phyloP scores from a whole-genome alignment of 2,329 filamentous ascomycete genomes.

The Gaeumannomyces tritici region DNA sequence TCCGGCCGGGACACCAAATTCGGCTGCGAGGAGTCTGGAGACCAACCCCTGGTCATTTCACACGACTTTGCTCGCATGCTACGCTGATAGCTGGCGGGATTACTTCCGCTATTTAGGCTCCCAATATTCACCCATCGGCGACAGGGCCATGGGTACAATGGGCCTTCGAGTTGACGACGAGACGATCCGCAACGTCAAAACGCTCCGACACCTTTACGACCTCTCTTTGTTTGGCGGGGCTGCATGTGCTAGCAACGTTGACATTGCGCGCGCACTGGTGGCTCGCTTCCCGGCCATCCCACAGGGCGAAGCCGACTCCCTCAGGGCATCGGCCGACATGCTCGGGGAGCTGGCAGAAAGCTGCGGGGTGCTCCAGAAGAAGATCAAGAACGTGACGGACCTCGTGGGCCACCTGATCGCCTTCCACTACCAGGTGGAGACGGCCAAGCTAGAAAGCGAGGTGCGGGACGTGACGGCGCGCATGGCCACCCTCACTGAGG shows the following conservation, averaged over 20 bases:
- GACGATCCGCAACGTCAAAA: slow-evolving; percentile 4
- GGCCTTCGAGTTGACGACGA: slow-evolving; percentile 1
- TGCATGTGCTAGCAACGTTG: background rate
- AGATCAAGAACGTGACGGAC: background rate
- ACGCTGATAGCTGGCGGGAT: slow-evolving; percentile 7
- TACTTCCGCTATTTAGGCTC: slow-evolving; percentile 8
- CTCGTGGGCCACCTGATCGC: background rate
- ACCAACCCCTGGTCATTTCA: slow-evolving; percentile 5
- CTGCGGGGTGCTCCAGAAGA: background rate
- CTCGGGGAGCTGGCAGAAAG: background rate
- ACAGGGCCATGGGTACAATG: background rate
- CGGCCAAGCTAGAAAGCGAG: background rate
- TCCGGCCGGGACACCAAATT: background rate
- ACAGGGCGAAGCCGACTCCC: background rate
- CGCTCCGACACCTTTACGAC: background rate
- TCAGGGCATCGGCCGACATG: background rate
- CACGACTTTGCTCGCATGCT: slow-evolving; percentile 5
- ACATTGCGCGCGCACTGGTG: background rate
- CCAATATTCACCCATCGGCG: slow-evolving; percentile 4
- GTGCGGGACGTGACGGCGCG: slow-evolving; percentile 6
- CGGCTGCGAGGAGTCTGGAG: background rate
- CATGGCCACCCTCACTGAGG: slow-evolving; percentile 7
- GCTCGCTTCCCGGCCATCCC: background rate
- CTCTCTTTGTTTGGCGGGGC: background rate
- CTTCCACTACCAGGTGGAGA: slow-evolving; percentile 1